Base-by-base conservation (phyloP, 805 yeast species). In the Spencermartinsiella europaea region DNA sequence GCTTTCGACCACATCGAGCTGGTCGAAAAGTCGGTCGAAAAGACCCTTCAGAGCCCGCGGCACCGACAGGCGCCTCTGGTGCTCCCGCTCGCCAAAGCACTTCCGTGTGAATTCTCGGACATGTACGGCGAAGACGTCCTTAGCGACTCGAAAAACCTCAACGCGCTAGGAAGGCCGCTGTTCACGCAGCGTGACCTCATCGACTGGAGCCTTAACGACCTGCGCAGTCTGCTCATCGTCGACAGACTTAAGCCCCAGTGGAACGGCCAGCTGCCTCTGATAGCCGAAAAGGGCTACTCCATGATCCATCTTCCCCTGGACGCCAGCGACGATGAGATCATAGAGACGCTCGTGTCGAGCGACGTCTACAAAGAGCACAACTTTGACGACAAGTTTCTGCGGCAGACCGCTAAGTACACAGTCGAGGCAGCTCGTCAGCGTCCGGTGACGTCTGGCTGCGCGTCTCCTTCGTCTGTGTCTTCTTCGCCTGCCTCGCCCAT, bases 141-240 rank as follows among this genome's bases (percentile, higher is more conserved):
- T 20, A 68, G 71, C 34, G 74, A 73, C 47, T 71, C 75, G 5
- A 50, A 58, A 5, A 59, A 59, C 21, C 48, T 72, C 19, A 66
- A 78, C n/a, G 45, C 44, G 2, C 34, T 45, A 4, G 60, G 56
- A 10, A 67, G 88, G 38, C 87, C 86, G 10, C 61, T 65, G 21
- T 82, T 80, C 63, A 80, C 87, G 0, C 76, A 74, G 50, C 67
- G 88, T 44, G 78, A 76, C 14, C 67, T 84, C 35, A 66, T 79
- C 21, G 84, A 82, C 61, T 84, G 91, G 91, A 80, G 76, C 40
- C 58, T 81, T 42, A 84, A 84, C 61, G 90, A 83, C 60, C 66
- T 81, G 16, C 67, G 91, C 38, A 80, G 88, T 1, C 62, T 83
- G 22, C 65, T 84, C 33, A 79, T 84, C 21, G 69, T 80, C 19